Evolutionary conservation across 495 filamentous ascomycete genomes (phyloP), one percentile per base, ranked within the genome.

Genomic region (Polyplosphaeria fusca): DNA sequence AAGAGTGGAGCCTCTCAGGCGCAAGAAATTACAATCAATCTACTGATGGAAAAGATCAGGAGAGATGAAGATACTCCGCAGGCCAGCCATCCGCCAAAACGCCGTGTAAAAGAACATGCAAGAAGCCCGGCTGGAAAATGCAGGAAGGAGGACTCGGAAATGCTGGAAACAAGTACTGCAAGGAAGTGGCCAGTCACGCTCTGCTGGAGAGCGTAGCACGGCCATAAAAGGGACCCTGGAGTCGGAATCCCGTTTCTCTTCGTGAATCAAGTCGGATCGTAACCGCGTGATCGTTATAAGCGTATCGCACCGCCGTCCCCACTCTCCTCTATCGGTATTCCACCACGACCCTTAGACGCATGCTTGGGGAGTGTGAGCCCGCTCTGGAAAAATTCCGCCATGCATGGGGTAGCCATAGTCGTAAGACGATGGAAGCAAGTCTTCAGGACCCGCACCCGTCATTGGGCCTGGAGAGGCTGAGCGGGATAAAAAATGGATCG

Each of bases 381-480:
- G 52, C 24, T 68, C 66, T 11, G 50, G 45, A 32, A 66, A 64
- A 26, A 66, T 60, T 37, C 60, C 50, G 26, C 57, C 53, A 40
- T 58, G 58, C 32, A 54, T 19, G 19, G 46, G 44, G 35, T 64
- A 62, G 28, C 61, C 61, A 52, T 70, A 73, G 35, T 60, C 53
- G 20, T 62, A 64, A 26, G 64, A 57, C 27, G 70, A 71, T 3
- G 60, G 43, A 18, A 51, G 50, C 16, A 63, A 55, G 20, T 59
- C 58, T 20, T 66, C 65, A 50, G 63, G 52, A 37, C 47, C 61
- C 11, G 63, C 57, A 35, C 69, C 69, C 16, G 66, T 69, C n/a
- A 61, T 32, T 2, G 66, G 68, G 1, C 64, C 61, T 30, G 70
- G 70, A 16, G 70, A 73, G 7, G 43, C 58, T 11, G 69, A 62